Percentiles rank a stretch among this genome's conserved stretches.
phyloP scores from a whole-genome alignment of 1,139 yeast species.

The Groenewaldozyma sp. region DNA sequence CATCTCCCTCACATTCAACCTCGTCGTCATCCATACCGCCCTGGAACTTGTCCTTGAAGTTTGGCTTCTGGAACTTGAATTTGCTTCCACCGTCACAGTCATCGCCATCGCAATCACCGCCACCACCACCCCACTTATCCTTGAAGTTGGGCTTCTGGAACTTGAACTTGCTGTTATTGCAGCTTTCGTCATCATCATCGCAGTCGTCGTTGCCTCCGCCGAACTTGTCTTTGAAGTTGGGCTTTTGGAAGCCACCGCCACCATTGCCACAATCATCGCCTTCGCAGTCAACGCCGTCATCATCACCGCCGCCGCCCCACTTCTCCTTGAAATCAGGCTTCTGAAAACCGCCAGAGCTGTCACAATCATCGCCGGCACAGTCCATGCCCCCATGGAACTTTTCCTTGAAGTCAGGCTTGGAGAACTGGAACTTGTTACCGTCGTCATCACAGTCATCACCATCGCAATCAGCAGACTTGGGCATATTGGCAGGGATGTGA shows the following conservation, averaged over 20 bases:
- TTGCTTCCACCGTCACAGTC: background rate
- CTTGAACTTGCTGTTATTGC: background rate
- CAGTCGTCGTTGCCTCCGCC: conserved; percentile 1
- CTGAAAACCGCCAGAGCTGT: conserved; percentile 4
- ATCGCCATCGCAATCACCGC: background rate
- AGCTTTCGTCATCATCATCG: conserved; percentile 2
- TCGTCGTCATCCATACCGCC: background rate
- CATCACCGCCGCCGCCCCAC: conserved; percentile 1
- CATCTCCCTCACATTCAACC: conserved; percentile 5
- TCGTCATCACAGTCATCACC: conserved; percentile 3
- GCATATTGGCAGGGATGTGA: background rate
- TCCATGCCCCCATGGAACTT: background rate
- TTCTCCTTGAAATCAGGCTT: conserved; percentile 2
- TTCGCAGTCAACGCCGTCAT: conserved; percentile 5
- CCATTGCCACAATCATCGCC: conserved; percentile 1
- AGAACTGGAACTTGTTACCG: background rate
- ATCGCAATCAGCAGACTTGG: background rate
- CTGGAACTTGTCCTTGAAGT: conserved; percentile 2
- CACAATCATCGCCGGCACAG: conserved; percentile 5
- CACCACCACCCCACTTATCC: background rate
- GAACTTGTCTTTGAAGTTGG: conserved; percentile 3
- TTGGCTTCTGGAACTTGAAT: conserved; percentile 2
- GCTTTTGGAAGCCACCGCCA: too few relatives aligned
- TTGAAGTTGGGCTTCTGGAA: background rate
- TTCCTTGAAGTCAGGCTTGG: conserved; percentile 1